These are phyloP conservation scores for Vanderwaltozyma yarrowii DNA, from an alignment of 805 yeast species.

Conservation along the genomic window DNA sequence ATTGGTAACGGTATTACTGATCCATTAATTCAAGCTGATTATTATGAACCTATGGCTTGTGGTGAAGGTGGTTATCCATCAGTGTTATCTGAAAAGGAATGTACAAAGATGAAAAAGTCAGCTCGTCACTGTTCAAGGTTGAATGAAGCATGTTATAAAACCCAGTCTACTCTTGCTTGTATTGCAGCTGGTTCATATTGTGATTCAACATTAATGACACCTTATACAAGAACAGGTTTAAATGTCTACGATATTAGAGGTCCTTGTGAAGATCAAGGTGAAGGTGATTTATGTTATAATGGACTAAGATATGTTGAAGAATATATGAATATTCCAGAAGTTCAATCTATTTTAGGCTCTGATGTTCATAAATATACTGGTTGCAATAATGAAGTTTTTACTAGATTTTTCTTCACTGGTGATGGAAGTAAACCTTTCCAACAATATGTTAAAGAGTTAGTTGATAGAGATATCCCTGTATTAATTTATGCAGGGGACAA, in stretches of 20 bases:
- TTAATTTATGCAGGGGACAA: conserved; percentile 90
- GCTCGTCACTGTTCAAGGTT: conserved; percentile 56
- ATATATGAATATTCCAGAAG: conserved; percentile 63
- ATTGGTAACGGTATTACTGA: conserved; percentile 94
- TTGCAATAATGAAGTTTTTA: conserved; percentile 58
- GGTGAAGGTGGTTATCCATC: conserved; percentile 77
- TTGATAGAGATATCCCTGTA: conserved; percentile 65
- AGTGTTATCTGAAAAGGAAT: conserved; percentile 58
- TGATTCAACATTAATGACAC: conserved; percentile 54
- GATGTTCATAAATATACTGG: conserved; percentile 64
- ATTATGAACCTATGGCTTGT: conserved; percentile 91
- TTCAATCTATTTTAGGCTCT: conserved; percentile 71
- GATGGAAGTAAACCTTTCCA: conserved; percentile 85
- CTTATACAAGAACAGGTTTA: conserved; percentile 66
- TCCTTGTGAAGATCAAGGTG: conserved; percentile 60
- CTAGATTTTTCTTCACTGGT: conserved; percentile 64
- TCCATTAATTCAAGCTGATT: conserved; percentile 64
- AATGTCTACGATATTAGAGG: conserved; percentile 82
- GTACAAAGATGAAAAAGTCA: conserved; percentile 52
- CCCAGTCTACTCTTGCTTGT: conserved; percentile 61
- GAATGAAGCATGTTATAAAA: conserved; percentile 54
- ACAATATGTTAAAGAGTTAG: conserved; percentile 54
- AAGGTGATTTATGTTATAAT: conserved; percentile 56
- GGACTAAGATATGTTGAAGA: conserved; percentile 60
- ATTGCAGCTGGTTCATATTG: conserved; percentile 80